phyloP scores from a whole-genome alignment of 2,329 filamentous ascomycete genomes.

The Cordyceps sp. region DNA sequence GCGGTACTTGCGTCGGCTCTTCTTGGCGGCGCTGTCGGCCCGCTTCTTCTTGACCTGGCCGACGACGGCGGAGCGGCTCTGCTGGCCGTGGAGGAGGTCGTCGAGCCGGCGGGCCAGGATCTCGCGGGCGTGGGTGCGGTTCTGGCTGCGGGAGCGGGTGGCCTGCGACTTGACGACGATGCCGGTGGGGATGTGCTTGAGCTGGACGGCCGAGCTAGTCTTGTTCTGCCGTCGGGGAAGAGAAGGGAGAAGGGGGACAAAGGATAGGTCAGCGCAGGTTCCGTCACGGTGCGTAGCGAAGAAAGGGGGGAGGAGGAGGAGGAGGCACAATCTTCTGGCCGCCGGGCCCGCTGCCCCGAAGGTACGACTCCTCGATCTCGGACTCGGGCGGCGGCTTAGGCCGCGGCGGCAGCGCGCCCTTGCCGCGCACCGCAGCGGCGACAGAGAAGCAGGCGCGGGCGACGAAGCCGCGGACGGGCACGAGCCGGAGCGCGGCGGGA shows the following conservation, averaged over 20 bases:
- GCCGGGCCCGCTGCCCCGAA: constrained; percentile 83
- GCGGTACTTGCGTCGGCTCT: constrained; percentile 65
- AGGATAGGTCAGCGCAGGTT: too few species aligned
- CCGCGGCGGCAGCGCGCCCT: constrained; percentile 66
- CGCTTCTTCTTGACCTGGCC: constrained; percentile 46
- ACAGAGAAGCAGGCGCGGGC: too few species aligned
- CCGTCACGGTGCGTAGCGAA: too few species aligned
- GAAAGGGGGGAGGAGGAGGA: neutral
- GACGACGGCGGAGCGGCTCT: constrained; percentile 49
- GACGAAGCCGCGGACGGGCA: too few species aligned
- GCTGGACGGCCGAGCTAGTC: constrained; percentile 85
- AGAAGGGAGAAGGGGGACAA: neutral
- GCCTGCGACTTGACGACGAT: constrained; percentile 90
- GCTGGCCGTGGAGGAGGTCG: constrained; percentile 51
- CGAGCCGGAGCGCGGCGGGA: too few species aligned
- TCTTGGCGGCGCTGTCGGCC: constrained; percentile 65
- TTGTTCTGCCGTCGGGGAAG: constrained; percentile 49
- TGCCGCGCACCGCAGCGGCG: too few species aligned
- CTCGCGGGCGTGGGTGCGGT: constrained; percentile 68
- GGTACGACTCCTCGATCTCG: constrained; percentile 70
- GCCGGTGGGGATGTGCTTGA: constrained; percentile 79
- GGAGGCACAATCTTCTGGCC: constrained; percentile 75
- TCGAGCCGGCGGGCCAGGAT: constrained; percentile 64
- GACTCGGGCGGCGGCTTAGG: constrained; percentile 54
- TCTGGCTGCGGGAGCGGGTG: constrained; percentile 73